Evolutionary conservation across 2,329 filamentous ascomycete genomes (phyloP).

Genomic region (Fusarium tanahbumbuense): DNA sequence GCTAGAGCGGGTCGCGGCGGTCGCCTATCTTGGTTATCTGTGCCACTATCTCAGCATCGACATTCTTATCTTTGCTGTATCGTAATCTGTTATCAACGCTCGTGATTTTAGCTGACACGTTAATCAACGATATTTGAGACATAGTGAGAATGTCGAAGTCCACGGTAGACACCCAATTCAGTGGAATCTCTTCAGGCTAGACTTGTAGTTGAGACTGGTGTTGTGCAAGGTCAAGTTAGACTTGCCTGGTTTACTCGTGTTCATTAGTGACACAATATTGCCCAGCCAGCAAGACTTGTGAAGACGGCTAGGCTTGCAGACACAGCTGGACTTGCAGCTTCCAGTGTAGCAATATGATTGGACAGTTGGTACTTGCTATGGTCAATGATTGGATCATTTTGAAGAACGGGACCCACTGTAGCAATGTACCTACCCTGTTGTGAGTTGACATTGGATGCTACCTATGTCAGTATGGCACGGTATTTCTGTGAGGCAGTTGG

Average conservation of each 20-base stretch:
- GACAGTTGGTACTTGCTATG: rapidly evolving
- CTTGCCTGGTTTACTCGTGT: background rate
- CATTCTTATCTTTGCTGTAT: background rate
- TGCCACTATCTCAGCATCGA: background rate
- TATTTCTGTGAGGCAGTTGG: background rate
- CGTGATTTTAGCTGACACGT: background rate
- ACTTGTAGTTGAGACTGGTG: background rate
- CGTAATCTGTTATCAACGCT: background rate
- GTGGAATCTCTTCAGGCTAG: background rate
- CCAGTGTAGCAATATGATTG: background rate
- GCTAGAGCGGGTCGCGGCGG: conserved; percentile 29
- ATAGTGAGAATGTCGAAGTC: too few relatives aligned
- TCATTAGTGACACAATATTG: background rate
- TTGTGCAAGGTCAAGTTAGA: background rate
- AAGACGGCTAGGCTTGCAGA: too few relatives aligned
- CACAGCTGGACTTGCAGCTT: background rate
- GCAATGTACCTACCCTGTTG: background rate
- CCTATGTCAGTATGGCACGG: background rate
- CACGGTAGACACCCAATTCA: background rate
- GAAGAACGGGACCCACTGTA: rapidly evolving
- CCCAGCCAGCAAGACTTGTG: background rate
- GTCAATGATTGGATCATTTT: background rate
- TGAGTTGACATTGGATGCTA: background rate
- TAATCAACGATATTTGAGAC: too few relatives aligned
- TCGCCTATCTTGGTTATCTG: conserved; percentile 32